phyloP scores from a whole-genome alignment of 352 stramenopile genomes.

The Halophytophthora batemanensis region DNA sequence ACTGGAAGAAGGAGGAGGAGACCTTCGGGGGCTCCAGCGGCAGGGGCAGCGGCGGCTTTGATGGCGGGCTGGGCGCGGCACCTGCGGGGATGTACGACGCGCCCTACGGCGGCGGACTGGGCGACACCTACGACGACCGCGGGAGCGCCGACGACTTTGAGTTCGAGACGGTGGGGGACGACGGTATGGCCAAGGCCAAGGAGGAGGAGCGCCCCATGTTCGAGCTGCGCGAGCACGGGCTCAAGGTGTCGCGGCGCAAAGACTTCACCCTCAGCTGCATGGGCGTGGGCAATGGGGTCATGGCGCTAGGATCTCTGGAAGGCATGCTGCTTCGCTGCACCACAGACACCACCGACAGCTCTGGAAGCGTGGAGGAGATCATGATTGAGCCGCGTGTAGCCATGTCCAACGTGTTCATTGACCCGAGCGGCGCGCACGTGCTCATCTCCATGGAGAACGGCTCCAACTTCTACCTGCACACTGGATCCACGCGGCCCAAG shows the following conservation, averaged over 20 bases:
- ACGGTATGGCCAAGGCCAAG: conserved; percentile 33
- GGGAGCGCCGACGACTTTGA: conserved; percentile 73
- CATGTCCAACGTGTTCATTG: conserved; percentile 79
- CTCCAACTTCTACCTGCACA: conserved; percentile 85
- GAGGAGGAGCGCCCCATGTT: conserved; percentile 83
- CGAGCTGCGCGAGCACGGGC: conserved; percentile 79
- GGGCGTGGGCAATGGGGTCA: conserved; percentile 74
- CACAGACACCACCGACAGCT: conserved; percentile 73
- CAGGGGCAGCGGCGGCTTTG: conserved; percentile 14
- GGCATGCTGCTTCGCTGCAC: conserved; percentile 79
- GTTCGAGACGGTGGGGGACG: conserved; percentile 62
- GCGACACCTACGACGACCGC: conserved; percentile 29
- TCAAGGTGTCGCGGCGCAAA: conserved; percentile 83
- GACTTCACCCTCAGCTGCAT: conserved; percentile 83
- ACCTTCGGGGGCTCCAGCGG: conserved; percentile 22
- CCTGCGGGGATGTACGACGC: conserved; percentile 32
- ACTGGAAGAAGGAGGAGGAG: conserved; percentile 86
- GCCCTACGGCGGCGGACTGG: conserved; percentile 21
- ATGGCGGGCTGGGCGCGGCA: conserved; percentile 4
- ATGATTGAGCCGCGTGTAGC: conserved; percentile 86
- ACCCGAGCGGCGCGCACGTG: conserved; percentile 77
- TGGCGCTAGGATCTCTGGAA: conserved; percentile 82
- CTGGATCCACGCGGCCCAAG: conserved; percentile 66
- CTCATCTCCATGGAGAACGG: conserved; percentile 88
- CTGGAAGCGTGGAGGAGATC: conserved; percentile 77